These are phyloP conservation scores for Darksidea phi DNA, from an alignment of 495 filamentous ascomycete species.

Conservation along the genomic window DNA sequence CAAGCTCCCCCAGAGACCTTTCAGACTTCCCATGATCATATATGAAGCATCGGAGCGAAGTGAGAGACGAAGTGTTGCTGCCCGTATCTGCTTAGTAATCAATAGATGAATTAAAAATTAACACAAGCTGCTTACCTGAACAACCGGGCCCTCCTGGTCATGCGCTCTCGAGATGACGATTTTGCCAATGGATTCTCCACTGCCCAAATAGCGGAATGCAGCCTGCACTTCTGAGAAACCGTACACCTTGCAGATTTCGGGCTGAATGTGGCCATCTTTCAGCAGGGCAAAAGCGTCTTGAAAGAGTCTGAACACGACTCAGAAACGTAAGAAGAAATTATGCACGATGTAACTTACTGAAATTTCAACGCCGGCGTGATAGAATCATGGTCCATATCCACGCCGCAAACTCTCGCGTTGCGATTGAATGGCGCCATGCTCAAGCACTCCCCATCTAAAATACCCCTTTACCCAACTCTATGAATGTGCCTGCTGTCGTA, in stretches of 20 bases:
- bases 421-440: slow-evolving; percentile 11
- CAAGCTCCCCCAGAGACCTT: slow-evolving; percentile 3
- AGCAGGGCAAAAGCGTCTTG: background rate
- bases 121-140: too few relatives aligned
- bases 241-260: background rate
- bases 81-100: too few relatives aligned
- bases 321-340: background rate
- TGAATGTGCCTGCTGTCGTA: slow-evolving; percentile 5
- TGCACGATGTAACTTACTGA: too few relatives aligned
- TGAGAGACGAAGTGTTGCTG: background rate
- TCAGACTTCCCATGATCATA: slow-evolving; percentile 1
- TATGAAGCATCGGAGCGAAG: background rate
- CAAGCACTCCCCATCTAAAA: slow-evolving; percentile 5
- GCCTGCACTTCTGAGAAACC: background rate
- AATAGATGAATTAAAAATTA: too few relatives aligned
- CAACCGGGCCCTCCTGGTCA: too few relatives aligned
- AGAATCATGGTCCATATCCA: too few relatives aligned
- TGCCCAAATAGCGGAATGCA: background rate
- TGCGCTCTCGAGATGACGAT: background rate
- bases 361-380: background rate
- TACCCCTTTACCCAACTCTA: slow-evolving; percentile 16
- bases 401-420: background rate
- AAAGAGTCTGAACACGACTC: background rate
- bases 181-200: background rate
- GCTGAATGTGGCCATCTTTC: background rate